phyloP scores from a whole-genome alignment of 495 filamentous ascomycete species.

The Bathelium albidoporum region DNA sequence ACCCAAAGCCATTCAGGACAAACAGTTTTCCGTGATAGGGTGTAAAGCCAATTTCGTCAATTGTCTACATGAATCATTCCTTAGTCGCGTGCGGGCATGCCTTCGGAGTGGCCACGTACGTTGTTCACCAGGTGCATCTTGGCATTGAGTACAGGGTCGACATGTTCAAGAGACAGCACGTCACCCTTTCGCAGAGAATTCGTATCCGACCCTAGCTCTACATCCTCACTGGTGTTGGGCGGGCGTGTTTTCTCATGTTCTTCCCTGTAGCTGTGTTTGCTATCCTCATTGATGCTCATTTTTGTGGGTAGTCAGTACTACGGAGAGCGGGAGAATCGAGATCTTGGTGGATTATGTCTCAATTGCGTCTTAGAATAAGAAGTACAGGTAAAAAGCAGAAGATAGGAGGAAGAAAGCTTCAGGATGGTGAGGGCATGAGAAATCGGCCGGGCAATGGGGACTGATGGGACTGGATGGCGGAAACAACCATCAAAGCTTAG shows the following conservation, averaged over 20 bases:
- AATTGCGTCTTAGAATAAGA: background rate
- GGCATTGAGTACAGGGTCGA: constrained; percentile 53
- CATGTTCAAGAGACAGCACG: constrained; percentile 28
- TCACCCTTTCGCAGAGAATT: constrained; percentile 22
- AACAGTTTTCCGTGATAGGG: constrained; percentile 61
- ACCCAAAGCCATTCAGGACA: constrained; percentile 56
- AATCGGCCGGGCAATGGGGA: no score
- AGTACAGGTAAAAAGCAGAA: no score
- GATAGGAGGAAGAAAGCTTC: no score
- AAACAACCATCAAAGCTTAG: background rate
- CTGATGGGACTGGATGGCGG: background rate
- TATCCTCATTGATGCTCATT: background rate
- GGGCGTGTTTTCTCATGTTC: background rate
- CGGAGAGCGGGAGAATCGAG: background rate
- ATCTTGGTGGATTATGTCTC: background rate
- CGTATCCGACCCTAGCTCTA: background rate
- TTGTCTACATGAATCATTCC: constrained; percentile 36
- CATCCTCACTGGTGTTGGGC: background rate
- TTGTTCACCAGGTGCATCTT: constrained; percentile 65
- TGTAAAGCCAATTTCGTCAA: constrained; percentile 66
- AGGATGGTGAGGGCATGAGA: no score
- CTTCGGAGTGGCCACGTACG: constrained; percentile 32
- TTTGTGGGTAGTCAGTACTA: background rate
- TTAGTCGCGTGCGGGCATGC: background rate
- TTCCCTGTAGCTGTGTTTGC: background rate